Conservation (phyloP, 805 yeast genomes). For the Candida multigemmis region DNA sequence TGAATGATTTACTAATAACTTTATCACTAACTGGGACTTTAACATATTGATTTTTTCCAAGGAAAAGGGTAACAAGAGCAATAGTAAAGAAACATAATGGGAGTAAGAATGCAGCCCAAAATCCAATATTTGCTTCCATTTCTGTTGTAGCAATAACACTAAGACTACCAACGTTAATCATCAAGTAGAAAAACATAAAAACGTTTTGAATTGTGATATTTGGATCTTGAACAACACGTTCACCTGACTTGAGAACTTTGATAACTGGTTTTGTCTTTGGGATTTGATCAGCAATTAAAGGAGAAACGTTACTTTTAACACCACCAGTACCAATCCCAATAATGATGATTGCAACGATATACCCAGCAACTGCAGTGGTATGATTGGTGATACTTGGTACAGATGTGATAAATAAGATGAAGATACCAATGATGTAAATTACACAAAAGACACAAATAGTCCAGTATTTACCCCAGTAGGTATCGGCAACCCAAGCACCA, state of each 20-base stretch:
- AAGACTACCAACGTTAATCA: constrained; percentile 69
- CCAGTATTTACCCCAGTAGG: constrained; percentile 62
- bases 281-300: constrained; percentile 60
- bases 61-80: constrained; percentile 40
- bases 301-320: constrained; percentile 69
- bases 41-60: constrained; percentile 50
- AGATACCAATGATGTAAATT: constrained; percentile 52
- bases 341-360: constrained; percentile 42
- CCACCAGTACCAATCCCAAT: constrained; percentile 78
- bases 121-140: constrained; percentile 56
- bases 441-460: constrained; percentile 56
- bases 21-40: constrained; percentile 55
- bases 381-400: constrained; percentile 46
- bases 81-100: constrained; percentile 54
- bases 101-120: constrained; percentile 67
- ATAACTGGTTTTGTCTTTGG: constrained; percentile 31
- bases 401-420: constrained; percentile 61
- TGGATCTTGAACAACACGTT: constrained; percentile 45
- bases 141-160: constrained; percentile 72
- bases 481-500: constrained; percentile 71
- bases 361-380: constrained; percentile 56
- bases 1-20: constrained; percentile 47
- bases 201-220: constrained; percentile 63
- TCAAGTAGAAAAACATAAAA: constrained; percentile 67
- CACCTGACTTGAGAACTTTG: constrained; percentile 29